Conservation (phyloP, 148 eudicot genomes). For the Arbutus unedo region DNA sequence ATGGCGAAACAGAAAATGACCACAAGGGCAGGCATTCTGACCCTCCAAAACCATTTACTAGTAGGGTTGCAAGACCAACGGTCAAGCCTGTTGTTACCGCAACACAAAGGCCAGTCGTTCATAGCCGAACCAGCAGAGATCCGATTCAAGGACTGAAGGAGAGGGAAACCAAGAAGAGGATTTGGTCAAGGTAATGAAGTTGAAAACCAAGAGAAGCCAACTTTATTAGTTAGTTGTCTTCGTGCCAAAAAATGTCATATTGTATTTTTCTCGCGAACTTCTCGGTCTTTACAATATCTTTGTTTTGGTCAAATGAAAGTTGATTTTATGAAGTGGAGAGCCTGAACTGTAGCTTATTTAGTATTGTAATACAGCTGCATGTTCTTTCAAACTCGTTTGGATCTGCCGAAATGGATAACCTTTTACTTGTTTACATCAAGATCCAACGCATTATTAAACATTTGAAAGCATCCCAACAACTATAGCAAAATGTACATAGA, state of each 20-base stretch:
- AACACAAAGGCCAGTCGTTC: conserved; percentile 39
- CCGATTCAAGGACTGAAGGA: conserved; percentile 46
- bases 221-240: conserved; percentile 5
- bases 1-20: conserved; percentile 62
- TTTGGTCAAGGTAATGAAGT: conserved; percentile 48
- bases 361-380: neutral
- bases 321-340: neutral
- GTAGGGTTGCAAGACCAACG: conserved; percentile 39
- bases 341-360: neutral
- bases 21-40: conserved; percentile 66
- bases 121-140: conserved; percentile 36
- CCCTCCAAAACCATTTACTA: conserved; percentile 46
- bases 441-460: too few species aligned
- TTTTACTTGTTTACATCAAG: too few species aligned
- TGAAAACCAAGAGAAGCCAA: conserved; percentile 1
- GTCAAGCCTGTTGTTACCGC: conserved; percentile 33
- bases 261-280: neutral
- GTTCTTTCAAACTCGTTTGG: neutral
- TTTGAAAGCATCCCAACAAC: too few species aligned
- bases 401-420: too few species aligned
- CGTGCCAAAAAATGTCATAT: neutral
- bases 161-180: conserved; percentile 64
- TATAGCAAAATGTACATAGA: too few species aligned
- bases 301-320: neutral
- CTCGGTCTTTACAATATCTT: neutral